Conservation (phyloP, 495 filamentous ascomycete species). For the Penicillium goetzii region DNA sequence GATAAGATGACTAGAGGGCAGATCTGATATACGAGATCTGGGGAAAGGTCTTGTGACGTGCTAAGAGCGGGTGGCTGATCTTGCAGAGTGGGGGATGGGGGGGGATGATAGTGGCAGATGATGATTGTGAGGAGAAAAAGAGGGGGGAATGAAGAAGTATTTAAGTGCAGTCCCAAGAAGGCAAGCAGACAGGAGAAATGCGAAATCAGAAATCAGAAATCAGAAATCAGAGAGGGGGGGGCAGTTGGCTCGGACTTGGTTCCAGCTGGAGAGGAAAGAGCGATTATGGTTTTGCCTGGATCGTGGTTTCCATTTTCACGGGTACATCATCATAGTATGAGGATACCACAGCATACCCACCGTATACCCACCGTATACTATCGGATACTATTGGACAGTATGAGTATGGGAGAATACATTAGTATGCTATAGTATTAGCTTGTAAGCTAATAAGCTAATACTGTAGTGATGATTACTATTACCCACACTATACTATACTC, state of each 20-base stretch:
- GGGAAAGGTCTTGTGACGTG: constrained; percentile 18
- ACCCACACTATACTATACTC: neutral
- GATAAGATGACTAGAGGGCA: constrained; percentile 11
- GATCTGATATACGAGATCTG: constrained; percentile 3
- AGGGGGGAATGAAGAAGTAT: constrained; percentile 1
- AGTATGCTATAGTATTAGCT: neutral
- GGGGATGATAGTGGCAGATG: neutral
- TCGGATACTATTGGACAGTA: no score
- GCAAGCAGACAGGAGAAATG: no score
- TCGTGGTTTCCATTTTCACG: constrained; percentile 12
- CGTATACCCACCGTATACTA: neutral
- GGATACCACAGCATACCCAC: no score
- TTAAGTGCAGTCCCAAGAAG: neutral
- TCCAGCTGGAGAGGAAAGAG: constrained; percentile 6
- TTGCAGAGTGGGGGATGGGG: constrained; percentile 13
- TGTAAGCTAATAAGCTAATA: no score
- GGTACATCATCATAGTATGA: neutral
- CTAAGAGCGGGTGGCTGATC: constrained; percentile 21
- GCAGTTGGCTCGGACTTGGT: neutral
- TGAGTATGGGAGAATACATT: no score
- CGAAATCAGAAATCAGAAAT: no score
- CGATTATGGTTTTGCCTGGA: neutral
- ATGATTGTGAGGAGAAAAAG: constrained; percentile 5
- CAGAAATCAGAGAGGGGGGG: neutral
- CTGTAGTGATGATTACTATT: neutral